Base-by-base conservation (phyloP, 2,329 filamentous ascomycete genomes). In the Cucurbitaria berberidis region DNA sequence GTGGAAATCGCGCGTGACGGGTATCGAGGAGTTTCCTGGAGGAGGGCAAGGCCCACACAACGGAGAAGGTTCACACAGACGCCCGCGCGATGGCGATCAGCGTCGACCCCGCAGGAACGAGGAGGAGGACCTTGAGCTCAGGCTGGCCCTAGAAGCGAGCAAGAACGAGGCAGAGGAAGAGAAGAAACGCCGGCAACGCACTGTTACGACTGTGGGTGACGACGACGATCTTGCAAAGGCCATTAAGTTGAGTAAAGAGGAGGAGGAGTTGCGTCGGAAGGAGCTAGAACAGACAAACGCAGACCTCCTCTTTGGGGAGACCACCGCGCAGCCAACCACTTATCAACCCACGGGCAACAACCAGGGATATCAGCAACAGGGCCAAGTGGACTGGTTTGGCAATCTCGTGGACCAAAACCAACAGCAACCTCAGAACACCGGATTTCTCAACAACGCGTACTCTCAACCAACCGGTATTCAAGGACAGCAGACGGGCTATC, bases 301-400 rank as follows among this genome's bases (percentile, higher is more conserved):
- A 18, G 83, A 89, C 42, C 87, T 91, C 18, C 82, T 99, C n/a
- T 98, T 99, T 67, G 93, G 96, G 66, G 90, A 96, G 64, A 81
- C 83, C 22, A 82, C 82, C 6, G 84, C 61, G n/a, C 85, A 88
- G 68, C 74, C 81, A 3, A 78, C 85, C 48, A 89, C 91, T 66
- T 84, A 89, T 30, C 91, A 93, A 76, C 86, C 85, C 35, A 98
- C 93, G 13, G 93, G 92, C 30, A 92, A 91, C 80, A 98, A 97
- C 76, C 93, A 96, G 78, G 93, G 93, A 41, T 99, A 99, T 70
- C 93, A 98, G 79, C 95, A 99, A 77, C 93, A 96, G 72, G 89
- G 89, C 51, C 91, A 91, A 11, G 95, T 99, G 16, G 95, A 99
- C 77, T 98, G 96, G 86, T 95, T 96, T 67, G 95, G 93, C 53